These are phyloP conservation scores for Handroanthus guayacan DNA, from an alignment of 257 asterid species.

Conservation along the genomic window DNA sequence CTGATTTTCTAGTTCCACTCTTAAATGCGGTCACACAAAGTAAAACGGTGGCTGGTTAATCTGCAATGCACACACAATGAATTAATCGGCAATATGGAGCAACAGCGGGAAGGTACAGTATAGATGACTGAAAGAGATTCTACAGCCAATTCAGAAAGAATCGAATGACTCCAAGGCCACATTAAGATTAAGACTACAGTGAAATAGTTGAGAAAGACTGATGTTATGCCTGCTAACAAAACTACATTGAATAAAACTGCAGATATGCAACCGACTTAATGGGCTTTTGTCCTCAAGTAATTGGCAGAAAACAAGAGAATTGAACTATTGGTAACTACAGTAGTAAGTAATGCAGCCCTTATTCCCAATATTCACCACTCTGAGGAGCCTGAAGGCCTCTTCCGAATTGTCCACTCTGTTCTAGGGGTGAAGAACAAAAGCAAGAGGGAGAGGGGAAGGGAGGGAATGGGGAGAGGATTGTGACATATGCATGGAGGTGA, in stretches of 20 bases:
- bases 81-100: not conserved
- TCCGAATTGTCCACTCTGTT: not conserved
- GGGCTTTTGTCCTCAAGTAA: not conserved
- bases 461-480: too few relatives aligned
- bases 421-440: too few relatives aligned
- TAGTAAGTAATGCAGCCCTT: not conserved
- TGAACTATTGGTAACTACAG: not conserved
- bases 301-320: not conserved
- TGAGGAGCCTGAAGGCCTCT: not conserved
- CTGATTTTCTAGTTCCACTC: conserved; percentile 29
- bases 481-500: too few relatives aligned
- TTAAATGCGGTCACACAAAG: conserved; percentile 14
- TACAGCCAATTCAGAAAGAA: not conserved
- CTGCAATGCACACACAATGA: conserved; percentile 34
- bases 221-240: not conserved
- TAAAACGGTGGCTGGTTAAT: conserved; percentile 20
- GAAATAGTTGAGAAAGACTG: not conserved
- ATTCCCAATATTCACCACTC: not conserved
- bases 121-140: not conserved
- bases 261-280: not conserved
- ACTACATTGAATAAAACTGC: conserved; percentile 17
- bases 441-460: too few relatives aligned
- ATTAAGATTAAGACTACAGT: not conserved
- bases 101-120: conserved; percentile 2
- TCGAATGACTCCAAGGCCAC: not conserved